A percentile compares a stretch with the other conserved stretches of the same genome.
phyloP scores from a whole-genome alignment of 805 yeast species.

The Candida methanosorbosa region DNA sequence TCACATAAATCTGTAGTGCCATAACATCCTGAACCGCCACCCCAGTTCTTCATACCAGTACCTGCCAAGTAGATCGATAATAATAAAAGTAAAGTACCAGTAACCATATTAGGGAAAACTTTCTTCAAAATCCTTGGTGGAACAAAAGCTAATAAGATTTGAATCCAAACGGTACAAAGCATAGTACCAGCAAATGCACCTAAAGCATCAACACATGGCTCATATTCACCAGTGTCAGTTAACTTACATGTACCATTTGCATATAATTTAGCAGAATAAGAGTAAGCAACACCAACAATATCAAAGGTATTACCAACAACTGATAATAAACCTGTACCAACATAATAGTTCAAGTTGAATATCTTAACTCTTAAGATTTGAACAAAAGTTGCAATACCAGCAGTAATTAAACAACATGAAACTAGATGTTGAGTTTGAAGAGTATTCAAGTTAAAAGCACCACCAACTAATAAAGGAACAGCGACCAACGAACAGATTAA shows the following conservation, averaged over 20 bases:
- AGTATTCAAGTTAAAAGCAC: slow-evolving; percentile 43
- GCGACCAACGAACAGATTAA: slow-evolving; percentile 79
- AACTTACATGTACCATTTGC: slow-evolving; percentile 47
- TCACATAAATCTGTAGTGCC: slow-evolving; percentile 32
- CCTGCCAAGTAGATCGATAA: slow-evolving; percentile 59
- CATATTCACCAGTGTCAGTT: slow-evolving; percentile 46
- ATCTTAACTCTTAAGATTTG: slow-evolving; percentile 70
- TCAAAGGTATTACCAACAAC: slow-evolving; percentile 82
- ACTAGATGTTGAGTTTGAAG: slow-evolving; percentile 44
- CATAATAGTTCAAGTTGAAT: slow-evolving; percentile 50
- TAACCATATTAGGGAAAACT: slow-evolving; percentile 71
- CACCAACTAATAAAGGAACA: slow-evolving; percentile 62
- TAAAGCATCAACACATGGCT: slow-evolving; percentile 74
- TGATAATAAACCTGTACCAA: slow-evolving; percentile 75
- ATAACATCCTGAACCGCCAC: slow-evolving; percentile 67
- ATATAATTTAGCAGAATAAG: slow-evolving; percentile 65
- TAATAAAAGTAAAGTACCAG: slow-evolving; percentile 77
- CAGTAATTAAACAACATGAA: slow-evolving; percentile 57
- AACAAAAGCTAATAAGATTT: slow-evolving; percentile 54
- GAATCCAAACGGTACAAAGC: slow-evolving; percentile 56
- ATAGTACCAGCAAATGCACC: slow-evolving; percentile 70
- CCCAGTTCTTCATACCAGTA: slow-evolving; percentile 69
- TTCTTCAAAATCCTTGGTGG: slow-evolving; percentile 58
- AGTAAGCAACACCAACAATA: slow-evolving; percentile 61
- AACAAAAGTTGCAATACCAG: slow-evolving; percentile 53